Percentiles rank a stretch among this genome's conserved stretches.
Evolutionary conservation across 352 stramenopile genomes (phyloP).

Genomic region (Phytophthora citricola): DNA sequence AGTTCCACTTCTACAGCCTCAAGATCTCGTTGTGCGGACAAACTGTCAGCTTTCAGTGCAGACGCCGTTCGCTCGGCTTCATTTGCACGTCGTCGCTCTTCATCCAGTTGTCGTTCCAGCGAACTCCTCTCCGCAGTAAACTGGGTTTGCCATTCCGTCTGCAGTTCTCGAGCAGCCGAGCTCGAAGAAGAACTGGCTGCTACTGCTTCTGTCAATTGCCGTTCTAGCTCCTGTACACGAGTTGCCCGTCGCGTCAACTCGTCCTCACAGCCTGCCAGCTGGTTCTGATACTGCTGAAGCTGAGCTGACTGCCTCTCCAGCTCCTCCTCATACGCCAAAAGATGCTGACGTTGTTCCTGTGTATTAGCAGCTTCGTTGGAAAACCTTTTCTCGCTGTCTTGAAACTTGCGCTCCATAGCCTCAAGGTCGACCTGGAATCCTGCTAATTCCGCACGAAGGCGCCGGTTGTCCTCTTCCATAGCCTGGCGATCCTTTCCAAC

Average conservation of each 20-base stretch:
- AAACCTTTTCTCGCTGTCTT: slow-evolving; percentile 45
- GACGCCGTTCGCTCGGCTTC: slow-evolving; percentile 33
- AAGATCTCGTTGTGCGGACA: slow-evolving; percentile 44
- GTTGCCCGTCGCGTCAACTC: slow-evolving; percentile 33
- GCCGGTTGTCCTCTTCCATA: slow-evolving; percentile 64
- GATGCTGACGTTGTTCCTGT: slow-evolving; percentile 44
- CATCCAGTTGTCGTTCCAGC: slow-evolving; percentile 48
- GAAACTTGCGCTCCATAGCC: slow-evolving; percentile 52
- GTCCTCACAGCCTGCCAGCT: slow-evolving; percentile 30
- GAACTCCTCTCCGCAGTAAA: slow-evolving; percentile 56
- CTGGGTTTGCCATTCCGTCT: slow-evolving; percentile 47
- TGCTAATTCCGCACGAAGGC: slow-evolving; percentile 53
- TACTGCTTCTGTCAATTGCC: slow-evolving; percentile 44
- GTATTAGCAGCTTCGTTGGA: slow-evolving; percentile 42
- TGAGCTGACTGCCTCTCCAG: slow-evolving; percentile 30
- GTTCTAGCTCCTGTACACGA: slow-evolving; percentile 54
- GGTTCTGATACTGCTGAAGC: slow-evolving; percentile 42
- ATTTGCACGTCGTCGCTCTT: slow-evolving; percentile 48
- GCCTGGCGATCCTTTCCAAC: slow-evolving; percentile 57
- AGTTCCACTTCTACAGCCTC: slow-evolving; percentile 52
- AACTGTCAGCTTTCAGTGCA: slow-evolving; percentile 41
- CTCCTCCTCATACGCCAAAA: slow-evolving; percentile 36
- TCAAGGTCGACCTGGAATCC: slow-evolving; percentile 59
- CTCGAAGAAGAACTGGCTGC: slow-evolving; percentile 44
- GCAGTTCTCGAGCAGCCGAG: slow-evolving; percentile 40